Base-by-base conservation (phyloP, 2,329 filamentous ascomycete genomes). In the Cytospora chrysosperma region DNA sequence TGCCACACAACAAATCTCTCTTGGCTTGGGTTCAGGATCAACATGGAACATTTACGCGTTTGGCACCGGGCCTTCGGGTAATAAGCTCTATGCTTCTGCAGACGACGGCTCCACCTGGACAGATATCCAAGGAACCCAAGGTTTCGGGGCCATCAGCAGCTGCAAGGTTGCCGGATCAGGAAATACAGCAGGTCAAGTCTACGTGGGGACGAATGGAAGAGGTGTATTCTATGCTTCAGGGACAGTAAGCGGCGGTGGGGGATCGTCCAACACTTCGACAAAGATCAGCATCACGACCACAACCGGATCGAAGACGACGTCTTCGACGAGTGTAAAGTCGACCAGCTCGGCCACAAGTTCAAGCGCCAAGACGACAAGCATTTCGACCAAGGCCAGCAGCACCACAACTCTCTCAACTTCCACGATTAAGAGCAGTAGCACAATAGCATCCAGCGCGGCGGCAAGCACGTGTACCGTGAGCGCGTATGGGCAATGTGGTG, bases 171-270 rank as follows among this genome's bases (percentile, higher is more conserved):
- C 75, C 0, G 81, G 81, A 2, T 81, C 79, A 59, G 77, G 75
- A 1, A 83, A 82, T 62, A 74, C 75, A 9, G 75, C 76, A 3
- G 75, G 76, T 1, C 73, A 79, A 59, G 79, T 83, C 0, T 83
- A 81, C 53, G 79, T 82, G 19, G 81, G 81, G 0, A 82, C 81
- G 2, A 82, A 82, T 60, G 81, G 81, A 0, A 76, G 80, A 1
- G 80, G 81, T 17, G 79, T 80, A 6, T 74, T 82, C 61, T 77
- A 73, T 62, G 76, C 72, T 3, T 67, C 67, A 34, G 71, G 70
- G 15, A 65, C 65, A 21, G 40, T 72, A 34, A 62, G 62, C 27
- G 68, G 69, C 6, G 57, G 64, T 15, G 59, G 64, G 8, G 53
- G 63, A 12, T 57, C 63, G 10, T 56, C 67, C 19, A 64, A 34